Evolutionary conservation across 2,329 filamentous ascomycete species (phyloP).

Genomic region (Diaporthe ampelina): DNA sequence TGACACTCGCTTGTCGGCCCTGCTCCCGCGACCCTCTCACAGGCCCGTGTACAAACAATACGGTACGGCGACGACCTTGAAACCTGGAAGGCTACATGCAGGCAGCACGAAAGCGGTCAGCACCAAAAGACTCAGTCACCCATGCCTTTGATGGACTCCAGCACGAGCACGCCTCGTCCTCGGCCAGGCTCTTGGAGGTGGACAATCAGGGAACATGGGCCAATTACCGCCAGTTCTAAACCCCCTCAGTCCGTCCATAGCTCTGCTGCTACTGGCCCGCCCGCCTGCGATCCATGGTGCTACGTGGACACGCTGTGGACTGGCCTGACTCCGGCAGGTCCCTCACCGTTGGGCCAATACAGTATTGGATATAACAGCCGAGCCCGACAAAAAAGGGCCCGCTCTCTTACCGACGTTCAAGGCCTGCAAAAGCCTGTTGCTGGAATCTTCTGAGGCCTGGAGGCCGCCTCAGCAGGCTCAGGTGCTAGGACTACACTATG

Average conservation of each 20-base stretch:
- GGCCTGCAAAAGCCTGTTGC: slow-evolving; percentile 12
- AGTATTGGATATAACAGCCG: slow-evolving; percentile 10
- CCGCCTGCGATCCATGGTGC: slow-evolving; percentile 5
- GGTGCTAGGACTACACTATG: background rate
- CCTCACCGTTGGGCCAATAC: slow-evolving; percentile 17
- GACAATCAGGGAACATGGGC: background rate
- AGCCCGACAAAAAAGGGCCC: slow-evolving; percentile 4
- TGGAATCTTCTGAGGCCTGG: slow-evolving; percentile 17
- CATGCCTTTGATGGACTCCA: slow-evolving; percentile 16
- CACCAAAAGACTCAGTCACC: slow-evolving; percentile 35
- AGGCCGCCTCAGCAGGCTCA: background rate
- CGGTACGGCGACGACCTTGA: slow-evolving; percentile 37
- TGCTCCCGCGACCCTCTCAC: slow-evolving; percentile 33
- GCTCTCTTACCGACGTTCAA: background rate
- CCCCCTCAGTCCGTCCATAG: slow-evolving; percentile 10
- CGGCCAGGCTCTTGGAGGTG: background rate
- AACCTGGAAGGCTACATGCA: slow-evolving; percentile 38
- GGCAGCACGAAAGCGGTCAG: slow-evolving; percentile 40
- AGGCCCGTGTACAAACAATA: slow-evolving; percentile 40
- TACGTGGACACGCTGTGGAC: slow-evolving; percentile 35
- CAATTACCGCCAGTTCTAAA: slow-evolving; percentile 23
- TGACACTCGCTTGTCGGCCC: slow-evolving; percentile 35
- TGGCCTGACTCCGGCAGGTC: slow-evolving; percentile 27
- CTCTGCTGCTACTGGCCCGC: slow-evolving; percentile 9
- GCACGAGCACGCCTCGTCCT: background rate